Base-by-base conservation (phyloP, 2,329 filamentous ascomycete species). In the Daldinia eschscholtzii region DNA sequence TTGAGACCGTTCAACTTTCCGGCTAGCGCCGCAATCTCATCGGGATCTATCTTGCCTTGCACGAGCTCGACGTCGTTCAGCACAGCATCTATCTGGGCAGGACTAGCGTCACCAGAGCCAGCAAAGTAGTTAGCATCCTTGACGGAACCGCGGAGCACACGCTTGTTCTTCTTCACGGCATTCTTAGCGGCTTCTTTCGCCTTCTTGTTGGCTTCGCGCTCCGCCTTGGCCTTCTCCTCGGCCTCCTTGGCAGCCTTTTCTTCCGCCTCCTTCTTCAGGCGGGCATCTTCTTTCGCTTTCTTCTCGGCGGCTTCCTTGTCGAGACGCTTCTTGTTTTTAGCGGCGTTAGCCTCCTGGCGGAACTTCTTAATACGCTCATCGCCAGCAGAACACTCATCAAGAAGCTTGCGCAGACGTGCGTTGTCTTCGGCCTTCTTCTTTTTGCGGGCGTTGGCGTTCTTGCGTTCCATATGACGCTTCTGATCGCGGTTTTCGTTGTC, bases 391-490 rank as follows among this genome's bases (percentile, higher is more conserved):
- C 88, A 91, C 72, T 97, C 93, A 79, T 99, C 96, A 28, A 99
- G 91, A 64, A 98, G 82, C 82, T 94, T 92, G 78, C 96, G 91
- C 68, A 99, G 89, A 77, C 97, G 94, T 58, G 92, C 87, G 76
- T 92, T 97, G 83, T 99, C 97, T 86, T 99, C 96, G 28, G 91
- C 93, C 94, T 99, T 99, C 89, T 94, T 97, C 94, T 99, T 99
- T 85, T 96, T 97, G 81, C 96, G 93, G 44, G 94, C 91, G 80
- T 97, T 98, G 84, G 92, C 89, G 84, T 99, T 99, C 91, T 99
- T 99, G 81, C 94, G 92, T 86, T 99, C 96, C 76, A 96, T 91
- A 83, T 99, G 95, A 65, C 96, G 93, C 87, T 98, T 98, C 87
- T 99, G 96, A 84, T 98, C 95, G 81, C 96, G 94, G 86, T 94